Conservation (phyloP, 2,329 filamentous ascomycete genomes). For the Leptoxyphium fumago region DNA sequence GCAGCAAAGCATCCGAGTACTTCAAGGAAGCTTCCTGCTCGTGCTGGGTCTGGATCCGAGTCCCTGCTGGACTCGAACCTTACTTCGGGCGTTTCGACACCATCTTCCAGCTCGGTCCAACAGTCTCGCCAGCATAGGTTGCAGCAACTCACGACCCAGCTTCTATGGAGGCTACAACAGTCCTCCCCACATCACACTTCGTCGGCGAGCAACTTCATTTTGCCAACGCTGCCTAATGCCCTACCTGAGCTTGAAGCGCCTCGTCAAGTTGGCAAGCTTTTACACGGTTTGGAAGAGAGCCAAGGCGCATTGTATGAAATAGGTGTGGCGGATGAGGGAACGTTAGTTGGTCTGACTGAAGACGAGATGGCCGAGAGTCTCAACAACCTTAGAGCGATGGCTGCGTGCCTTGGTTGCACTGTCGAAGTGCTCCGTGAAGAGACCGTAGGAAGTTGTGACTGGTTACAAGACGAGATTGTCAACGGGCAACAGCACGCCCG, state of each 20-base stretch:
- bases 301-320: slow-evolving; percentile 92
- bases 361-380: slow-evolving; percentile 91
- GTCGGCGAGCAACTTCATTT: slow-evolving; percentile 56
- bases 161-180: slow-evolving; percentile 89
- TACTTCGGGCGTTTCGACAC: background rate
- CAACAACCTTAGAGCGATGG: slow-evolving; percentile 75
- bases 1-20: slow-evolving; percentile 36
- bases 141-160: slow-evolving; percentile 83
- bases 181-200: slow-evolving; percentile 83
- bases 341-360: slow-evolving; percentile 70
- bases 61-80: slow-evolving; percentile 1
- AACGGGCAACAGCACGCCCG: slow-evolving; percentile 10
- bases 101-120: slow-evolving; percentile 32
- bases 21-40: slow-evolving; percentile 12
- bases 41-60: slow-evolving; percentile 17
- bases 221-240: slow-evolving; percentile 60
- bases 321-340: slow-evolving; percentile 87
- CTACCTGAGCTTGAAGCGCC: slow-evolving; percentile 44
- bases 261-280: slow-evolving; percentile 38
- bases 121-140: slow-evolving; percentile 71
- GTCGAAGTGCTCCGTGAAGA: slow-evolving; percentile 73
- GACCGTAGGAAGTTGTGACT: slow-evolving; percentile 72
- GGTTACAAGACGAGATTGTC: slow-evolving; percentile 34
- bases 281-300: slow-evolving; percentile 77
- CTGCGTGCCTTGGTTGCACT: slow-evolving; percentile 74